Evolutionary conservation across 2,329 filamentous ascomycete genomes (phyloP), one percentile per base, ranked within the genome.

Genomic region (Zymoseptoria ardabiliae): DNA sequence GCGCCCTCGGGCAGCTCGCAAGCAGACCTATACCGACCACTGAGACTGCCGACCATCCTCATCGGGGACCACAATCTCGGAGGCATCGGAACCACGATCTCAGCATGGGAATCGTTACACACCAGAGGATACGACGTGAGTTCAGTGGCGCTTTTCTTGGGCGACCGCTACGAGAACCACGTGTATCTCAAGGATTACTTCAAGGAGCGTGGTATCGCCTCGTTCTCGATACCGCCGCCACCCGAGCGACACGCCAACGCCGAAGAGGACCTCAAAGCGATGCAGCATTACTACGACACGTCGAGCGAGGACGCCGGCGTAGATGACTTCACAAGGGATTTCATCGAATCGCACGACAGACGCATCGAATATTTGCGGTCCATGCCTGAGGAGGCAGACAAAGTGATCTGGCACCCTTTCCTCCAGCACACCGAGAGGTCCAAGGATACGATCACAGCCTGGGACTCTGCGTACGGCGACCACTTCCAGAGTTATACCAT

Each of bases 381-480:
- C 1, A 85, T 93, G 82, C 75, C 84, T 0, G 69, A 74, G 1
- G 78, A 81, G 49, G 90, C 90, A 0, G 78, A 85, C 58, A 71
- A 81, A 9, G 78, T 78, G 2, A 91, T 95, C 45, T 95, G 90
- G 90, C 93, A 93, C 66, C 90, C 91, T 0, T 95, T 95, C 67
- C 92, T 90, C 0, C 90, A 95, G 66, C 90, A 95, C 62, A 83
- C 83, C 49, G 78, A 82, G 54, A 77, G 90, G 64, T 76, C 78
- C 0, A 73, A 83, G 4, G 74, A 84, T 1, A 83, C 84, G 13
- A 90, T 95, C 52, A 81, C 85, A 0, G 81, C 85, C 0, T 91
- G 95, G 58, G 90, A 95, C 70, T 93, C 90, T 0, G 90, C 91
- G 0, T 82, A 88, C 60, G 88, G 87, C 7, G 89, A 93, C 68